Percentiles rank a stretch among this genome's conserved stretches.
Evolutionary conservation across 345 rosid species (phyloP).

Genomic region (Reutealis trisperma): DNA sequence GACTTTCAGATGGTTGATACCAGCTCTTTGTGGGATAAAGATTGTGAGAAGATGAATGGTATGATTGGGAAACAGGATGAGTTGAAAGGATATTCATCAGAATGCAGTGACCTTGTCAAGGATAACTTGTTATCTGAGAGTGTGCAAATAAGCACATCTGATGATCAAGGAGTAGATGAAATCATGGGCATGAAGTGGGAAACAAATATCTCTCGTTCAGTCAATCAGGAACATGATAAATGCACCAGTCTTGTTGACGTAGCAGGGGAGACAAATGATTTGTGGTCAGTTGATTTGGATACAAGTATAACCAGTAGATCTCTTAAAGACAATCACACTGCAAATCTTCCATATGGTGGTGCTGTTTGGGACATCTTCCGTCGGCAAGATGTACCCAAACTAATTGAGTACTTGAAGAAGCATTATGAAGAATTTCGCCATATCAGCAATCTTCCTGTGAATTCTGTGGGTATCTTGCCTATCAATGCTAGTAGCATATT

Average conservation of each 20-base stretch:
- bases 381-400: slow-evolving; percentile 56
- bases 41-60: not conserved
- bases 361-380: slow-evolving; percentile 69
- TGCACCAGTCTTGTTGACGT: not conserved
- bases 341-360: slow-evolving; percentile 36
- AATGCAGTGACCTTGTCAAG: not conserved
- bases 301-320: slow-evolving; percentile 7
- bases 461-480: slow-evolving; percentile 39
- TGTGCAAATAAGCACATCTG: not conserved
- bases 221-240: not conserved
- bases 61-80: not conserved
- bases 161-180: not conserved
- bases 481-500: not conserved
- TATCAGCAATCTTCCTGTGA: slow-evolving; percentile 38
- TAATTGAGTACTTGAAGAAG: slow-evolving; percentile 44
- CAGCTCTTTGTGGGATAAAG: not conserved
- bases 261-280: not conserved
- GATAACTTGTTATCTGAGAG: not conserved
- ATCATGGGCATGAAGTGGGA: not conserved
- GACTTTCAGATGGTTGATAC: not conserved
- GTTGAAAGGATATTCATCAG: not conserved
- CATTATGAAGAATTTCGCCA: slow-evolving; percentile 46
- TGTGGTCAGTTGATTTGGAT: slow-evolving; percentile 1
- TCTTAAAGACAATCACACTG: slow-evolving; percentile 11
- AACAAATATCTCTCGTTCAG: not conserved